phyloP scores from a whole-genome alignment of 345 rosid genomes.

The Dovyalis caffra region DNA sequence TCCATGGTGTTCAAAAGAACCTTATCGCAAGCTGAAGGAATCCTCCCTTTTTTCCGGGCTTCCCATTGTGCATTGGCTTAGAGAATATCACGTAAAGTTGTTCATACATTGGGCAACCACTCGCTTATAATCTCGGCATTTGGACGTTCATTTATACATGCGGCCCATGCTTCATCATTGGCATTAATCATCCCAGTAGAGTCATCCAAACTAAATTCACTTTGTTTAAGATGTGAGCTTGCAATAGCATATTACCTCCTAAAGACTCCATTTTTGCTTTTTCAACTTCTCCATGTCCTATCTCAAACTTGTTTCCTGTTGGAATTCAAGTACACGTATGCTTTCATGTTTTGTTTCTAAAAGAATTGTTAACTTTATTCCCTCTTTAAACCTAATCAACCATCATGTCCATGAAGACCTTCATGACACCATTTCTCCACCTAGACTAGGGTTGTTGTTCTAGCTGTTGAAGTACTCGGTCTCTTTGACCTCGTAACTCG shows the following conservation, averaged over 20 bases:
- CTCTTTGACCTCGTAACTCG: slow-evolving; percentile 32
- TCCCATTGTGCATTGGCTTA: slow-evolving; percentile 33
- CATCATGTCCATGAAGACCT: slow-evolving; percentile 44
- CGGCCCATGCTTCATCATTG: slow-evolving; percentile 46
- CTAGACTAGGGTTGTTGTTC: slow-evolving; percentile 40
- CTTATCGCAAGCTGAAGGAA: neutral
- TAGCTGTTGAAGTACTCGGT: slow-evolving; percentile 22
- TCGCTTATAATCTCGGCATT: slow-evolving; percentile 48
- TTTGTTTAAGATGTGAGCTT: slow-evolving; percentile 37
- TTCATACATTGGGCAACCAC: slow-evolving; percentile 48
- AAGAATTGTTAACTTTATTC: slow-evolving; percentile 38
- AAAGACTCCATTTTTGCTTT: slow-evolving; percentile 33
- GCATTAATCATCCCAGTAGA: slow-evolving; percentile 37
- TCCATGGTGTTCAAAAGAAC: slow-evolving; percentile 5
- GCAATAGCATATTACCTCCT: slow-evolving; percentile 41
- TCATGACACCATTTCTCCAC: slow-evolving; percentile 43
- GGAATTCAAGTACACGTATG: slow-evolving; percentile 37
- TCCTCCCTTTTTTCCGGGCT: slow-evolving; percentile 16
- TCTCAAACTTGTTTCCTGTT: slow-evolving; percentile 32
- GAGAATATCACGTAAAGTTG: slow-evolving; percentile 49
- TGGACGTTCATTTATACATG: slow-evolving; percentile 45
- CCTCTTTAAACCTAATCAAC: slow-evolving; percentile 46
- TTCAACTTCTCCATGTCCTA: slow-evolving; percentile 52
- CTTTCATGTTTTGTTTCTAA: slow-evolving; percentile 44
- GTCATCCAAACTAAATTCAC: slow-evolving; percentile 43